Conservation (phyloP, 257 asterid species). For the Pogostemon cablin region DNA sequence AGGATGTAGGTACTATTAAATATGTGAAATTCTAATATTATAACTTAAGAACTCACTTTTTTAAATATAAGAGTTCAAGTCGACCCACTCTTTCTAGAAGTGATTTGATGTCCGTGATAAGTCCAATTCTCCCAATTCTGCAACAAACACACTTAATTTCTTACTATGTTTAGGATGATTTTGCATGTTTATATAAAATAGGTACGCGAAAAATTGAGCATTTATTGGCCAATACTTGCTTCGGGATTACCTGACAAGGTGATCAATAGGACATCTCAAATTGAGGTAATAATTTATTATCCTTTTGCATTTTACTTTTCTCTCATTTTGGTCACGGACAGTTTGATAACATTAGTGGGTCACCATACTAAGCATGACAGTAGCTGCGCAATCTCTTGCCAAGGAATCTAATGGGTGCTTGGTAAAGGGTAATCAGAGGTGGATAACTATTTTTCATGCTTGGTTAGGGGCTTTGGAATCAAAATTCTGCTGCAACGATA, state of each 20-base stretch:
- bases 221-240: constrained; percentile 76
- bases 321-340: not conserved
- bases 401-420: not conserved
- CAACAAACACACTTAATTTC: constrained; percentile 2
- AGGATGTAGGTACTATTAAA: too few relatives aligned
- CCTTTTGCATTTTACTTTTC: constrained; percentile 9
- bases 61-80: not conserved
- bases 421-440: not conserved
- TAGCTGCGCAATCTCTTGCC: constrained; percentile 8
- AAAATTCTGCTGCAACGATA: not conserved
- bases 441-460: not conserved
- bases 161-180: not conserved
- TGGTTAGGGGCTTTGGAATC: not conserved
- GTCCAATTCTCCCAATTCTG: not conserved
- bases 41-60: not conserved
- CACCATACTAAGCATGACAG: not conserved
- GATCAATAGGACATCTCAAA: constrained; percentile 43
- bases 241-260: constrained; percentile 50
- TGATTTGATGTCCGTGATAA: not conserved
- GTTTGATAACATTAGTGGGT: not conserved
- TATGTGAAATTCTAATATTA: not conserved
- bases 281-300: constrained; percentile 44
- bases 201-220: constrained; percentile 67
- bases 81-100: not conserved
- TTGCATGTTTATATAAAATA: constrained; percentile 31